Base-by-base conservation (phyloP, 257 asterid genomes). In the Penstemon eatonii region DNA sequence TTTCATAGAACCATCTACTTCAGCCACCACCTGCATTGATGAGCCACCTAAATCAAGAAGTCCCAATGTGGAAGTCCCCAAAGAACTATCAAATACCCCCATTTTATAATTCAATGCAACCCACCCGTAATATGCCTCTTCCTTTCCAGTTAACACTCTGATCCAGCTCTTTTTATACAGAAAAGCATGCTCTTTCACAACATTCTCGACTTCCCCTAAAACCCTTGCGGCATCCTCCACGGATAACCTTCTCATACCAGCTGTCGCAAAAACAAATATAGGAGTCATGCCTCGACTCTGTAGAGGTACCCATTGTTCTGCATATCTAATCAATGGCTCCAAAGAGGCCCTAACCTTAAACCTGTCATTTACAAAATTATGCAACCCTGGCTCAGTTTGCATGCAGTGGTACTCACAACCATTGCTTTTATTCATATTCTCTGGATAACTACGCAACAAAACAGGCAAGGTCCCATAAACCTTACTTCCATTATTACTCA, bases 1-100 rank as follows among this genome's bases (percentile, higher is more conserved):
- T 51, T 72, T 60, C 45, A 46, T 19, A 12, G 69, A 50, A 63
- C 52, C 72, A 64, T 80, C 82, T 11, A 78, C 82, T 79, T 90
- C 91, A 18, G 86, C 80, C 67, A 88, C 97, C 66, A 90, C 85
- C 75, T 90, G 97, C 82, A 90, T 82, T 2, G 97, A 88, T 0
- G 97, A 90, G 59, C 97, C 96, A 54, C 97, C 97, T 68, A 90
- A 79, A 82, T 90, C 97, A 44, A 90, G 92, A 72, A 90, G 94
- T 56, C 96, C 95, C 70, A 88, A 76, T 3, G 92, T 82, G 58
- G 84, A 63, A 4, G 65, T 8, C 73, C 74, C 81, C 8, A 79
- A 77, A 7, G 81, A 52, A 61, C 78, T 80, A 43, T 76, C 66
- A 37, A 88, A 80, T 41, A 79, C 50, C 36, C 95, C 86, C 90